phyloP scores from a whole-genome alignment of 1,139 yeast species.

The Lodderomyces orthopsilosis region DNA sequence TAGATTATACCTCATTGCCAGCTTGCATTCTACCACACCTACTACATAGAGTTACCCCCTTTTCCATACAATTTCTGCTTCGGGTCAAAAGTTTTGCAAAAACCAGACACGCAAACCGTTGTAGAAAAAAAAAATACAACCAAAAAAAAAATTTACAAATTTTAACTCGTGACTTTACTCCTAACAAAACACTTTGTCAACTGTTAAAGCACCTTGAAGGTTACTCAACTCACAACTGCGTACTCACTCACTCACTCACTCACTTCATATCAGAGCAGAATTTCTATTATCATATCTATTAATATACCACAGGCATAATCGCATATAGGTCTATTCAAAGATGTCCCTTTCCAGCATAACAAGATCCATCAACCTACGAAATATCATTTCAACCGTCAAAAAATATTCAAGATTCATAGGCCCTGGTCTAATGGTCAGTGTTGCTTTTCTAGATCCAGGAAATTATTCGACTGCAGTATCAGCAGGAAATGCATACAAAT shows the following conservation, averaged over 20 bases:
- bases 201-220: neutral
- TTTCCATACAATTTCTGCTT: too few species aligned
- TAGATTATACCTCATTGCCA: too few species aligned
- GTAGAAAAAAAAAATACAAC: neutral
- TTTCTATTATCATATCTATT: too few species aligned
- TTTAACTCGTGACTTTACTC: neutral
- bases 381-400: slow-evolving; percentile 19
- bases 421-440: slow-evolving; percentile 92
- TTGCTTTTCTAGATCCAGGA: slow-evolving; percentile 97
- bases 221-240: too few species aligned
- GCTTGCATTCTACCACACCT: too few species aligned
- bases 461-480: slow-evolving; percentile 94
- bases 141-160: neutral
- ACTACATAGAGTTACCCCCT: too few species aligned
- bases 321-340: neutral
- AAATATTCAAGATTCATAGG: slow-evolving; percentile 74
- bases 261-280: too few species aligned
- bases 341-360: slow-evolving; percentile 6
- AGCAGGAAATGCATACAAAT: slow-evolving; percentile 86
- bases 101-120: neutral
- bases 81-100: too few species aligned
- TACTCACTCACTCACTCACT: too few species aligned
- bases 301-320: too few species aligned
- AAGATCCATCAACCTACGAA: slow-evolving; percentile 5
- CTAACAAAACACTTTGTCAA: neutral